Conservation (phyloP, 2,329 filamentous ascomycete species). For the Sarocladium kiliense region DNA sequence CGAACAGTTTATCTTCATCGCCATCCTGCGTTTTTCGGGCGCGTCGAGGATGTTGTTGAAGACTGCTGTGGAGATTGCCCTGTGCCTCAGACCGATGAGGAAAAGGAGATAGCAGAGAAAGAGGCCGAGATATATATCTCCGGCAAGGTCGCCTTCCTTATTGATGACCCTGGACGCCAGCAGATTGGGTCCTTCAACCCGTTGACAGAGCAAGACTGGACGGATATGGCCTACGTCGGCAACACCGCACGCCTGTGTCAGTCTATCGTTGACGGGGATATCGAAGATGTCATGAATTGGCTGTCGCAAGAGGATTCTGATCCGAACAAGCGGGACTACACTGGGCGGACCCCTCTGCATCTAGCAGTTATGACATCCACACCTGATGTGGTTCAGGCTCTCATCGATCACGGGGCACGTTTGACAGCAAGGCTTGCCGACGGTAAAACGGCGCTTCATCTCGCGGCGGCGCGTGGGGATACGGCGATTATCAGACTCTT, state of each 20-base stretch:
- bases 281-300: conserved; percentile 68
- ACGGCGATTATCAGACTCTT: conserved; percentile 65
- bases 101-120: conserved; percentile 64
- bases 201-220: conserved; percentile 78
- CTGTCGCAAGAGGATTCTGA: conserved; percentile 61
- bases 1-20: conserved; percentile 75
- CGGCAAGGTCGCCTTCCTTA: conserved; percentile 67
- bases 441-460: conserved; percentile 75
- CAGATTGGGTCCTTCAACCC: conserved; percentile 70
- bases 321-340: conserved; percentile 70
- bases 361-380: conserved; percentile 66
- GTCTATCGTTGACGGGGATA: conserved; percentile 70
- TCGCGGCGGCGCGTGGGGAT: conserved; percentile 68
- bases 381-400: conserved; percentile 61
- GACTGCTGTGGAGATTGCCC: conserved; percentile 84
- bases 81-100: conserved; percentile 61
- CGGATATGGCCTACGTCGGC: conserved; percentile 84
- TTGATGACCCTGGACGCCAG: conserved; percentile 77
- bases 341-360: conserved; percentile 73
- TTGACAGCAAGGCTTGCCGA: conserved; percentile 72
- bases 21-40: conserved; percentile 81
- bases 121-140: conserved; percentile 74
- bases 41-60: conserved; percentile 65
- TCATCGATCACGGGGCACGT: conserved; percentile 68
- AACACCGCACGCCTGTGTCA: conserved; percentile 74